Conservation (phyloP, 2,329 filamentous ascomycete genomes). For the Coccinonectria pachysandricola region DNA sequence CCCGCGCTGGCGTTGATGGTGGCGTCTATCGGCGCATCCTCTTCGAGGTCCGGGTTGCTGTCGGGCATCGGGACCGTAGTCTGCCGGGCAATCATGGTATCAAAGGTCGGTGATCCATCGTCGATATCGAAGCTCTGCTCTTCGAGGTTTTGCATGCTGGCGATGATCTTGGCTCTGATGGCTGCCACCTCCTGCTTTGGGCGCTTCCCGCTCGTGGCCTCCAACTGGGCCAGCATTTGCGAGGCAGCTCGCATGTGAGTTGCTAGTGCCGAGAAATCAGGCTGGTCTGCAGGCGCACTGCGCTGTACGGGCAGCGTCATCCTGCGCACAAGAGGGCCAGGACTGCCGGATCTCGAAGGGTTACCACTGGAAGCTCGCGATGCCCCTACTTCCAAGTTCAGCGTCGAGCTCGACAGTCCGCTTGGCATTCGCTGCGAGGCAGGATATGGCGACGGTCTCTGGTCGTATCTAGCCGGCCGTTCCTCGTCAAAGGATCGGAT, state of each 20-base stretch:
- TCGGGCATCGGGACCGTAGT: constrained; percentile 35
- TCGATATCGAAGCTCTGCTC: constrained; percentile 75
- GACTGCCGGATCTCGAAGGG: constrained; percentile 58
- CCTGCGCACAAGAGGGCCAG: constrained; percentile 43
- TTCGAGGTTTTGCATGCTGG: constrained; percentile 79
- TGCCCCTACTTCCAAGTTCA: constrained; percentile 49
- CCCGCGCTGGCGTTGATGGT: constrained; percentile 60
- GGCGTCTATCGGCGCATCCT: constrained; percentile 40
- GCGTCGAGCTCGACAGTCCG: constrained; percentile 49
- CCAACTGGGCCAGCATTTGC: constrained; percentile 77
- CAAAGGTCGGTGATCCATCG: constrained; percentile 66
- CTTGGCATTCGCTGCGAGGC: constrained; percentile 48
- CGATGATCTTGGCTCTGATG: constrained; percentile 78
- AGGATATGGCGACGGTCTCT: constrained; percentile 20
- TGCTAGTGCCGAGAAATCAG: constrained; percentile 71
- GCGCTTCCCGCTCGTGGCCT: constrained; percentile 69
- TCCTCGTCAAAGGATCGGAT: constrained; percentile 49
- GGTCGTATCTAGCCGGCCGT: constrained; percentile 16
- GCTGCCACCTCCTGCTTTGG: constrained; percentile 73
- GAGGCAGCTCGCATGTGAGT: constrained; percentile 83
- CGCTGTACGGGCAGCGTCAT: constrained; percentile 48
- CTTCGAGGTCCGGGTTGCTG: constrained; percentile 42
- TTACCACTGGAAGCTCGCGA: constrained; percentile 61
- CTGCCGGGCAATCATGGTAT: constrained; percentile 69
- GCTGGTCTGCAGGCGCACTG: constrained; percentile 53